These are phyloP conservation scores for Lentinus tigrinus DNA, from an alignment of 768 basidiomycete species.

Conservation along the genomic window DNA sequence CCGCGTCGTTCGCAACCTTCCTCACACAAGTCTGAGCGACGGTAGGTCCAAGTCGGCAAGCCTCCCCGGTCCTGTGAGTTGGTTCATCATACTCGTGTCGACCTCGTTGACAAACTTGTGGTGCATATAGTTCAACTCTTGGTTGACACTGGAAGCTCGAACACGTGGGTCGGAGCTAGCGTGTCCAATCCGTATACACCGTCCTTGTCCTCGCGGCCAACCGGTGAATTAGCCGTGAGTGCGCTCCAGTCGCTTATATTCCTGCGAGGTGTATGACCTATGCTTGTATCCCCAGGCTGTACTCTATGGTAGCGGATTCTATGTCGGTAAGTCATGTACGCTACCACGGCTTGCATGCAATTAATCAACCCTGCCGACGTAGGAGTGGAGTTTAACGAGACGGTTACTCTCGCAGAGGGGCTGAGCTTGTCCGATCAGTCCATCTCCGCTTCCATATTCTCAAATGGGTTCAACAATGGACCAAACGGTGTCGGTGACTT, in stretches of 20 bases:
- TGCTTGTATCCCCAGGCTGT: conserved; percentile 9
- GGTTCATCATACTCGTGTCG: neutral
- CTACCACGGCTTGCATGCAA: neutral
- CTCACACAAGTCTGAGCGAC: no score
- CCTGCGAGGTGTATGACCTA: no score
- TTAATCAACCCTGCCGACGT: no score
- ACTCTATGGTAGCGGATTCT: conserved; percentile 17
- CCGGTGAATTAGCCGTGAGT: conserved; percentile 5
- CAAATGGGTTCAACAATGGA: conserved; percentile 41
- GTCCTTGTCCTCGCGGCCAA: neutral
- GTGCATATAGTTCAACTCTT: conserved; percentile 24
- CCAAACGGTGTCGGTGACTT: no score
- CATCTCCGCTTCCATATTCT: conserved; percentile 39
- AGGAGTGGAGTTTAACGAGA: conserved; percentile 30
- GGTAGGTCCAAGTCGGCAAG: conserved; percentile 21
- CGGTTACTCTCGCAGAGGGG: conserved; percentile 37
- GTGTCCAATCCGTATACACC: neutral
- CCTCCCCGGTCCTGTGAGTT: conserved; percentile 26
- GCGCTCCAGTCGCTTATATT: no score
- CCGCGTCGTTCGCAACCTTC: neutral
- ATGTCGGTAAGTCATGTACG: conserved; percentile 1
- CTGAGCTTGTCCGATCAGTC: conserved; percentile 43
- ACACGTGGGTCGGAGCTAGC: conserved; percentile 22
- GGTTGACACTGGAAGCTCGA: conserved; percentile 26
- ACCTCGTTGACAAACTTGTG: neutral